Base-by-base conservation (phyloP, 2,329 filamentous ascomycete species). In the Penicillium digitatum region DNA sequence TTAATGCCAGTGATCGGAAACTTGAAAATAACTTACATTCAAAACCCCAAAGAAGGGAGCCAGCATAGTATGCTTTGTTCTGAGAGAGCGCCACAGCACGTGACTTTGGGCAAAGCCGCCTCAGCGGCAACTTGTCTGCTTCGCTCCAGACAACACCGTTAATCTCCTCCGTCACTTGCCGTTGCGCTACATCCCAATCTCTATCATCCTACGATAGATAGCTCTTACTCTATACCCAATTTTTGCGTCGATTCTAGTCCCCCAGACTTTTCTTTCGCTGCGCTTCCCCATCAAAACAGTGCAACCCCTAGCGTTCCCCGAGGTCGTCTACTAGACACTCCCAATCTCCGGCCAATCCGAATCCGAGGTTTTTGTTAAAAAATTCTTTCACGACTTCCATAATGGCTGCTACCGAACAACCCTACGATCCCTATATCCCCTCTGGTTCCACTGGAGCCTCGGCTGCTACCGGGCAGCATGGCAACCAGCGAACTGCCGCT, bases 391-490 rank as follows among this genome's bases (percentile, higher is more conserved):
- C 56, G 12, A 57, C 51, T 39, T 44, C 58, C 66, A 75, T 68
- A 67, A 84, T 84, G 82, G 79, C 80, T 72, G 26, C 49, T 24
- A 44, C 46, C 48, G 79, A 84, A 69, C 78, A 80, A 67, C 89
- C 89, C 65, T 95, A 95, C 77, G 90, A 95, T 77, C 90, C 90
- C 61, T 95, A 94, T 78, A 92, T 93, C 75, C 90, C 90, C 71
- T 84, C 83, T 72, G 85, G 85, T 75, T 74, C 76, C 59, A 74
- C 64, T 73, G 72, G 76, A 68, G 59, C 80, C 74, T 62, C 82
- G 76, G 72, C 74, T 75, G 82, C 72, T 80, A 82, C 73, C 64
- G 60, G 64, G 59, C 72, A 78, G 63, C 75, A 75, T 68, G 82
- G 81, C 66, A 87, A 87, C 71, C 80, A 83, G 68, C 82, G 85